phyloP scores from a whole-genome alignment of 164 flowering plant species.

The Tetrastigma voinierianum region DNA sequence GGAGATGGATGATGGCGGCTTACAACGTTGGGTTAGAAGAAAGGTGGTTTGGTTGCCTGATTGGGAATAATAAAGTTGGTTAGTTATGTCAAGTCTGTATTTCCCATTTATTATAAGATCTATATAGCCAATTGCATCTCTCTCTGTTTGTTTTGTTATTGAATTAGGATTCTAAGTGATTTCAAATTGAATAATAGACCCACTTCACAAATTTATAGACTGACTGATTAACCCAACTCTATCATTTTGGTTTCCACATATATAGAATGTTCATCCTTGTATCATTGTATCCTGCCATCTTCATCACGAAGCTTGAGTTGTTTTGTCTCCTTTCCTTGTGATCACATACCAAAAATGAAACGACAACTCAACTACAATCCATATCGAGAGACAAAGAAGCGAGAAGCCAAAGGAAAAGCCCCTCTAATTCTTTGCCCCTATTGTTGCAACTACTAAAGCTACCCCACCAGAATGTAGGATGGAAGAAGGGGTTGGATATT shows the following conservation, averaged over 20 bases:
- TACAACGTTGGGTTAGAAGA: slow-evolving; percentile 11
- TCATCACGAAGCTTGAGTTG: slow-evolving; percentile 4
- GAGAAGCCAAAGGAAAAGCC: slow-evolving; percentile 35
- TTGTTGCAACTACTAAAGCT: slow-evolving; percentile 14
- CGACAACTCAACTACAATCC: slow-evolving; percentile 35
- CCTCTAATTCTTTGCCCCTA: slow-evolving; percentile 13
- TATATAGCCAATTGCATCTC: too few relatives aligned
- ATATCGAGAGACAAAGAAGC: slow-evolving; percentile 40
- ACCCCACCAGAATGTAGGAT: slow-evolving; percentile 25
- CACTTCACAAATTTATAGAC: neutral
- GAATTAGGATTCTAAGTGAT: too few relatives aligned
- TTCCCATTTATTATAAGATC: too few relatives aligned
- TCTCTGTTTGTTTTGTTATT: too few relatives aligned
- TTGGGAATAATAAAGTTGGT: neutral
- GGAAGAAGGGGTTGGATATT: slow-evolving; percentile 56
- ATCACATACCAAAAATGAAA: slow-evolving; percentile 20
- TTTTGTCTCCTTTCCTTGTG: neutral
- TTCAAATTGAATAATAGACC: neutral
- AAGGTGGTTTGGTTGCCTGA: slow-evolving; percentile 21
- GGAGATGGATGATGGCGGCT: neutral
- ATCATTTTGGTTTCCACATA: neutral
- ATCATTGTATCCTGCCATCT: neutral
- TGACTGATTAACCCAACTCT: slow-evolving; percentile 5
- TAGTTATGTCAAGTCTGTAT: neutral
- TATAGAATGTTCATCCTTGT: slow-evolving; percentile 13